A percentile compares a stretch with the other conserved stretches of the same genome.
phyloP scores from a whole-genome alignment of 2,329 filamentous ascomycete genomes.

The Hortaea werneckii region DNA sequence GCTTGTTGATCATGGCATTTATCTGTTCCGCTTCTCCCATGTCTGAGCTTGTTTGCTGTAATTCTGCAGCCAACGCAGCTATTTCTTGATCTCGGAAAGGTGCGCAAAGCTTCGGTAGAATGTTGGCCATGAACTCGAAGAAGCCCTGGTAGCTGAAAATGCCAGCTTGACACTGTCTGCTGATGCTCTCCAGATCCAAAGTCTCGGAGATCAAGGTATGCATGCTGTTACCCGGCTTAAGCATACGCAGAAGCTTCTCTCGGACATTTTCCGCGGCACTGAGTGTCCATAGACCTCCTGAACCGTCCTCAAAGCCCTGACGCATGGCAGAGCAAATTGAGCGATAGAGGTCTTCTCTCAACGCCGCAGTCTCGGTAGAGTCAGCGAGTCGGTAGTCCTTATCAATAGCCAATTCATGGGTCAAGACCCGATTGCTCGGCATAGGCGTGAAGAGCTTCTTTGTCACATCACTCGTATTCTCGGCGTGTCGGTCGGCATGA shows the following conservation, averaged over 20 bases:
- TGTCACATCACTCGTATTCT: conserved; percentile 26
- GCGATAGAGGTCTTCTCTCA: conserved; percentile 50
- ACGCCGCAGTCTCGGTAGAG: conserved; percentile 38
- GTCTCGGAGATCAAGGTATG: conserved; percentile 65
- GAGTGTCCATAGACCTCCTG: conserved; percentile 57
- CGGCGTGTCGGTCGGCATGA: conserved; percentile 26
- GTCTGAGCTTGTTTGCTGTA: conserved; percentile 11
- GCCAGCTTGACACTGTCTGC: conserved; percentile 57
- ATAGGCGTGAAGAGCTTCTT: conserved; percentile 48
- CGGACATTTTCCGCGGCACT: conserved; percentile 61
- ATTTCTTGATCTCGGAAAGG: conserved; percentile 71
- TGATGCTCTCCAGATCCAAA: conserved; percentile 61
- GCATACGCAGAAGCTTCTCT: conserved; percentile 60
- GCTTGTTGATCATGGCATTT: conserved; percentile 61
- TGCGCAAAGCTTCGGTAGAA: conserved; percentile 70
- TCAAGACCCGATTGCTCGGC: conserved; percentile 63
- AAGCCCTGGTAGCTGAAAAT: conserved; percentile 74
- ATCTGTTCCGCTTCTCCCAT: conserved; percentile 28
- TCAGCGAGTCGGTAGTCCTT: conserved; percentile 62
- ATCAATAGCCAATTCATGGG: conserved; percentile 73
- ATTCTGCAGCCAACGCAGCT: conserved; percentile 55
- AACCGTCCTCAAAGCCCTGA: conserved; percentile 51
- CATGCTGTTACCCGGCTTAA: conserved; percentile 63
- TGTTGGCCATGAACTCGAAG: conserved; percentile 63
- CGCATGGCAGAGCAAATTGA: conserved; percentile 53